These are phyloP conservation scores for Leccinum rimulosum DNA, from an alignment of 768 basidiomycete species.

Conservation along the genomic window DNA sequence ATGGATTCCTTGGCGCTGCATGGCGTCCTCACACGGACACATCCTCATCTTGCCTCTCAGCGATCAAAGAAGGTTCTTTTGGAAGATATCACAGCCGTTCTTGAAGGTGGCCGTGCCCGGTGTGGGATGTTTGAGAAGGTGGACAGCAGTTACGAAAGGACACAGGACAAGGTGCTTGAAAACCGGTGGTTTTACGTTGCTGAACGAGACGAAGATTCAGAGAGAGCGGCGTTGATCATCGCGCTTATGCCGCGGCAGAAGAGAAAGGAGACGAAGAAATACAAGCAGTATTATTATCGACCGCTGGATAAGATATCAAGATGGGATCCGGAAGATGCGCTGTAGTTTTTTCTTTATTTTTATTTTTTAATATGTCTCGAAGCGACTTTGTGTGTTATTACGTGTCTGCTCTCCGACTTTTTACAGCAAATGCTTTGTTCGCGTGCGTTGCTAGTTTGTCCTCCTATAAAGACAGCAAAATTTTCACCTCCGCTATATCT, in stretches of 20 bases:
- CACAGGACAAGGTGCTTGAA: conserved; percentile 47
- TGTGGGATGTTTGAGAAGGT: conserved; percentile 73
- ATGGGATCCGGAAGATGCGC: conserved; percentile 72
- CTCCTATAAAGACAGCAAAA: conserved; percentile 24
- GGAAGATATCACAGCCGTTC: conserved; percentile 45
- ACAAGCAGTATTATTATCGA: conserved; percentile 81
- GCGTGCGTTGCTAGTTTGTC: conserved; percentile 11
- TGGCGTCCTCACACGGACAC: conserved; percentile 48
- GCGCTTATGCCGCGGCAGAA: conserved; percentile 79
- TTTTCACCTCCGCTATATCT: background rate
- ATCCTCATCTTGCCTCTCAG: conserved; percentile 47
- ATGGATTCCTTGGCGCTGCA: conserved; percentile 54
- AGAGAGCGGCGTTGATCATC: conserved; percentile 62
- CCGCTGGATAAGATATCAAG: conserved; percentile 69
- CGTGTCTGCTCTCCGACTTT: conserved; percentile 2
- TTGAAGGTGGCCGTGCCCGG: conserved; percentile 43
- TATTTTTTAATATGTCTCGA: conserved; percentile 12
- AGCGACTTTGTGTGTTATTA: conserved; percentile 18
- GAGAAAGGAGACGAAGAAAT: conserved; percentile 75
- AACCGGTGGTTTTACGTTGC: conserved; percentile 73
- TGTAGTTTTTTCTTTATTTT: conserved; percentile 15
- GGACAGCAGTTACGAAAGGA: conserved; percentile 57
- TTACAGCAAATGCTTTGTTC: conserved; percentile 3
- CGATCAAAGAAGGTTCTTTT: conserved; percentile 44
- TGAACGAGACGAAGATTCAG: conserved; percentile 65